Evolutionary conservation across 1,284 basidiomycete genomes (phyloP).

Genomic region (Papiliotrema nemorosa): DNA sequence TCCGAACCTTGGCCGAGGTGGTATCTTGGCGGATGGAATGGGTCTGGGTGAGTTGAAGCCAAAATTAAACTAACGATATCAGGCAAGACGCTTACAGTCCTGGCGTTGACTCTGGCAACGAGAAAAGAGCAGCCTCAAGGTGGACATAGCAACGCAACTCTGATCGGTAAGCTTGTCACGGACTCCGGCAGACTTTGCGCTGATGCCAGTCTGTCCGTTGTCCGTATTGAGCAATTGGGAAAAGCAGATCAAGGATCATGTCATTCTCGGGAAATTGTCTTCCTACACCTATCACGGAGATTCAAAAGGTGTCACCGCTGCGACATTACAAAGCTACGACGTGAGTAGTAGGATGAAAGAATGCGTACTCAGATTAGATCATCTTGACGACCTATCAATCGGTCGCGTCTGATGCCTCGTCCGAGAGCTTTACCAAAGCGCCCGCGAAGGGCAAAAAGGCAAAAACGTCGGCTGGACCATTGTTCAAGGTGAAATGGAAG

Average conservation of each 20-base stretch:
- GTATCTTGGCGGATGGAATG: constrained; percentile 85
- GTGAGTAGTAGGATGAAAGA: constrained; percentile 20
- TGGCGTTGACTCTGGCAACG: constrained; percentile 70
- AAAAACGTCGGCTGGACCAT: constrained; percentile 48
- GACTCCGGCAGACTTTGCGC: neutral
- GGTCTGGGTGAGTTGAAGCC: constrained; percentile 53
- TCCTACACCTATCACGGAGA: constrained; percentile 63
- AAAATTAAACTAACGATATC: neutral
- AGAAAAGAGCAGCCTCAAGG: constrained; percentile 58
- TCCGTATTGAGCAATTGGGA: constrained; percentile 89
- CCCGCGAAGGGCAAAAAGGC: constrained; percentile 32
- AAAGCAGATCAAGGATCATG: constrained; percentile 78
- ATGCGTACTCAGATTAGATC: constrained; percentile 42
- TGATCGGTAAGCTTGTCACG: constrained; percentile 60
- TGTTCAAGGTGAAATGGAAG: constrained; percentile 78
- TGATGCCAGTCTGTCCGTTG: constrained; percentile 67
- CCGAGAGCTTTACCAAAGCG: constrained; percentile 8
- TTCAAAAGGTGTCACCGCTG: constrained; percentile 59
- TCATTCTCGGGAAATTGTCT: constrained; percentile 57
- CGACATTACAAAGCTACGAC: constrained; percentile 65
- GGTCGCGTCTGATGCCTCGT: constrained; percentile 31
- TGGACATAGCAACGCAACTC: constrained; percentile 62
- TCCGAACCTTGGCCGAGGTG: constrained; percentile 73
- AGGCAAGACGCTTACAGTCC: constrained; percentile 80
- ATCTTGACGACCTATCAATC: constrained; percentile 89